Conservation (phyloP, 768 basidiomycete genomes). For the Piloderma croceum region DNA sequence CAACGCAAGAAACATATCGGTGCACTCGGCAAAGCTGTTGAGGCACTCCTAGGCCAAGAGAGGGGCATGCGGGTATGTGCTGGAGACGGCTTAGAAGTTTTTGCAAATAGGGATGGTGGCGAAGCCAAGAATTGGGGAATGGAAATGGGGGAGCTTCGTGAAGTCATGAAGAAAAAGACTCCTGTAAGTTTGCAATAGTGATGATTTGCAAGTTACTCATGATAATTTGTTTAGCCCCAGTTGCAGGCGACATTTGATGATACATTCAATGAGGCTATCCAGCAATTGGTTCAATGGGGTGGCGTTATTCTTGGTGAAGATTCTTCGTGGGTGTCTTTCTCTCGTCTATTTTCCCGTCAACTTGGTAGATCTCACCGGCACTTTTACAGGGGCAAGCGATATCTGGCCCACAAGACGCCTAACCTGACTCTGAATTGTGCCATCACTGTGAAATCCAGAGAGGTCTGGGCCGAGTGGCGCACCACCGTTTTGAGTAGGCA, state of each 20-base stretch:
- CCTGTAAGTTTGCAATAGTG: conserved; percentile 35
- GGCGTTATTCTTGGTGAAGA: conserved; percentile 65
- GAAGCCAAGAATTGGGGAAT: conserved; percentile 78
- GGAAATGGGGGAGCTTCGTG: conserved; percentile 51
- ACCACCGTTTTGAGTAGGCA: conserved; percentile 29
- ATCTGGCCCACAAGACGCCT: conserved; percentile 68
- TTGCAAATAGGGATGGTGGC: conserved; percentile 48
- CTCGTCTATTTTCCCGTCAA: background rate
- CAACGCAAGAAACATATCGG: conserved; percentile 69
- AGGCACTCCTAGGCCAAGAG: conserved; percentile 55
- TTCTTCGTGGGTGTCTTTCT: conserved; percentile 51
- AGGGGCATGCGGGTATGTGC: conserved; percentile 62
- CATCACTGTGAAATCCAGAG: conserved; percentile 58
- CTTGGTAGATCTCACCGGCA: conserved; percentile 1
- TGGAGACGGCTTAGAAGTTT: conserved; percentile 34
- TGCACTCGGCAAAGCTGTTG: conserved; percentile 66
- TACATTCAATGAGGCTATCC: conserved; percentile 73
- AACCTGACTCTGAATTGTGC: conserved; percentile 63
- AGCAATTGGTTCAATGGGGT: conserved; percentile 69
- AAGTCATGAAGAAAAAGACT: conserved; percentile 52
- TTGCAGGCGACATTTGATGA: conserved; percentile 59
- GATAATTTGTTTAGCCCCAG: conserved; percentile 39
- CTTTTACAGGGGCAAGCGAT: conserved; percentile 55
- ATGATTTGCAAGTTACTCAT: conserved; percentile 12
- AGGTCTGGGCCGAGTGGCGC: conserved; percentile 67